Evolutionary conservation across 2,329 filamentous ascomycete genomes (phyloP).

Genomic region (Hirsutella rhossiliensis): DNA sequence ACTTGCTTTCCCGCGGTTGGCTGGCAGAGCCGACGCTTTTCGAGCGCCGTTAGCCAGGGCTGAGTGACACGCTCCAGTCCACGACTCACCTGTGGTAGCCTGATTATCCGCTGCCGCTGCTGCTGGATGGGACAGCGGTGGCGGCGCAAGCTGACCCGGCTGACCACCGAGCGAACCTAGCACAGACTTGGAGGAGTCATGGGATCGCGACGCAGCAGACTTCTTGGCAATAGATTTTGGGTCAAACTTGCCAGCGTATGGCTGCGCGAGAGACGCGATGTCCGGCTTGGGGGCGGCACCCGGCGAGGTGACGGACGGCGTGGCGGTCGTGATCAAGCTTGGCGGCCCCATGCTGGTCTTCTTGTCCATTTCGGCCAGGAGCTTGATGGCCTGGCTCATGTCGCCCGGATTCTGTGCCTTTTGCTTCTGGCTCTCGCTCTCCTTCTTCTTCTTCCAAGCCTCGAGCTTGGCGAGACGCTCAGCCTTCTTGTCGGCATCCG

Average conservation of each 20-base stretch:
- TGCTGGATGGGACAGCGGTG: constrained; percentile 4
- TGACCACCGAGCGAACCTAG: constrained; percentile 35
- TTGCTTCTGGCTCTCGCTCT: constrained; percentile 61
- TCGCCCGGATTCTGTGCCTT: constrained; percentile 41
- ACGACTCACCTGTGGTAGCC: constrained; percentile 22
- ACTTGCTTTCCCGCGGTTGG: constrained; percentile 62
- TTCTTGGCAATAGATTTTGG: constrained; percentile 80
- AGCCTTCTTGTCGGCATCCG: constrained; percentile 63
- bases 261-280: constrained; percentile 37
- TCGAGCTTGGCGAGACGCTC: constrained; percentile 72
- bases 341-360: constrained; percentile 41
- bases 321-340: constrained; percentile 35
- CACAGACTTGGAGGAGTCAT: constrained; percentile 34
- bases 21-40: constrained; percentile 44
- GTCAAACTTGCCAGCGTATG: constrained; percentile 72
- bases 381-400: constrained; percentile 50
- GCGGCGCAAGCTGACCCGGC: constrained; percentile 18
- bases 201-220: constrained; percentile 47
- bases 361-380: constrained; percentile 63
- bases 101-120: constrained; percentile 17
- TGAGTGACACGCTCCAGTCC: too few relatives aligned
- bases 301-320: constrained; percentile 38
- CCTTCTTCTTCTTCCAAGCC: constrained; percentile 86
- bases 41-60: constrained; percentile 9
- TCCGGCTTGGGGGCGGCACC: constrained; percentile 28